phyloP scores from a whole-genome alignment of 2,329 filamentous ascomycete species.

The Didymella segeticola region DNA sequence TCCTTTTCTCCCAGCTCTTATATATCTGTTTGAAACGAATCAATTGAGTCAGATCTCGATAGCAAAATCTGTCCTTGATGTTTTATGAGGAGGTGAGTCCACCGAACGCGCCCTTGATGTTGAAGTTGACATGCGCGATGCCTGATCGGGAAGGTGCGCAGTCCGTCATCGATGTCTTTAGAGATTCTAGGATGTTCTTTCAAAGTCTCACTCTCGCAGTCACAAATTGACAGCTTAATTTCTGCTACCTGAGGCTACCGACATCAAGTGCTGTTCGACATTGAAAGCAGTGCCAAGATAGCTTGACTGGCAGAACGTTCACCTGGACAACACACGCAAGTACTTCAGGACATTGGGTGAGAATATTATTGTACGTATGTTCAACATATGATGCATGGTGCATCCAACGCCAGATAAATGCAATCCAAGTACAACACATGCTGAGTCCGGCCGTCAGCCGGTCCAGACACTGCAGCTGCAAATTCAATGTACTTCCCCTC shows the following conservation, averaged over 20 bases:
- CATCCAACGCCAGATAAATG: background rate
- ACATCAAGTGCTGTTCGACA: too few relatives aligned
- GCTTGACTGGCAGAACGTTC: too few relatives aligned
- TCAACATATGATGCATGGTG: background rate
- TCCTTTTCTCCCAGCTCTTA: background rate
- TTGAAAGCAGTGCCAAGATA: too few relatives aligned
- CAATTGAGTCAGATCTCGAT: background rate
- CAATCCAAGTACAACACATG: background rate
- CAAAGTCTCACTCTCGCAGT: background rate
- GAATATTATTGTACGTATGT: background rate
- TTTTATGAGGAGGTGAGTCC: too few relatives aligned
- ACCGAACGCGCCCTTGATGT: slow-evolving; percentile 8
- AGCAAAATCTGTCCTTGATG: too few relatives aligned
- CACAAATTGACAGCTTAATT: too few relatives aligned
- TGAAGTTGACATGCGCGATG: slow-evolving; percentile 17
- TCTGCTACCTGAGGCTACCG: too few relatives aligned
- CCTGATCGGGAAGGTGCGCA: slow-evolving; percentile 20
- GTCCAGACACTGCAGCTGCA: background rate
- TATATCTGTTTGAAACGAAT: background rate
- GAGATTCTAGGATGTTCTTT: slow-evolving; percentile 1
- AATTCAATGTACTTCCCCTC: background rate
- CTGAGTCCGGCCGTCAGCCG: background rate
- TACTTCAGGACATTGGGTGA: too few relatives aligned
- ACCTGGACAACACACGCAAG: too few relatives aligned
- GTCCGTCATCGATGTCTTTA: background rate